Base-by-base conservation (phyloP, 169 alveolate genomes). In the Plasmodium sp. region DNA sequence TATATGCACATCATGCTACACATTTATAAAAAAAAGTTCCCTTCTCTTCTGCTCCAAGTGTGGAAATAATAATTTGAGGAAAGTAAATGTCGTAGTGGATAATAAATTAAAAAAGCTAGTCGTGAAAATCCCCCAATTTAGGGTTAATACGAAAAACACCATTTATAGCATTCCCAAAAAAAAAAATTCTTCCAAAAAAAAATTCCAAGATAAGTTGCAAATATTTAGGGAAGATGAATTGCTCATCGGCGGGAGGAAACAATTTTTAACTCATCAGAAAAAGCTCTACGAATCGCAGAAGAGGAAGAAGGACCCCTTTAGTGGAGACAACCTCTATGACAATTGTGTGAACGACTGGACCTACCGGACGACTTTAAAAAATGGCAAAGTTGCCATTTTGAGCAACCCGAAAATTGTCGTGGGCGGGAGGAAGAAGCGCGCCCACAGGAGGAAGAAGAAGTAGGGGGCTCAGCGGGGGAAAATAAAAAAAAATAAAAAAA, bases 61-160 rank as follows among this genome's bases (percentile, higher is more conserved):
- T 84, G 99, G 99, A 5, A 96, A 97, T 85, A 98, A 98, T 51
- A 98, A 98, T 12, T 95, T 98, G 16, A 96, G 95, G 34, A 96
- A 97, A 83, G 98, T 97, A 27, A 97, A 97, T 84, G 97, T 97
- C 33, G 80, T 83, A 54, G 95, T 96, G 9, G 97, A 97, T 48
- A 95, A 93, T 90, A 86, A 96, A 80, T 92, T 95, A 81, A 86
- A 95, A 73, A 96, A 93, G 43, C 33, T 90, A 90, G 51, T 80
- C 51, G 94, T 90, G 16, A 90, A 90, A 90, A 90, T 90, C 1
- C 94, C 94, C 27, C 81, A 90, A 18, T 80, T 90, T 18, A 33
- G 90, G 72, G 86, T 93, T 14, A 96, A 96, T 31, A 51, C 73
- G 54, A 96, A 97, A 95, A 97, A 97, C 7, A 96, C 97, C 2